Evolutionary conservation across 2,329 filamentous ascomycete genomes (phyloP).

Genomic region (Pezicula rhizophila): DNA sequence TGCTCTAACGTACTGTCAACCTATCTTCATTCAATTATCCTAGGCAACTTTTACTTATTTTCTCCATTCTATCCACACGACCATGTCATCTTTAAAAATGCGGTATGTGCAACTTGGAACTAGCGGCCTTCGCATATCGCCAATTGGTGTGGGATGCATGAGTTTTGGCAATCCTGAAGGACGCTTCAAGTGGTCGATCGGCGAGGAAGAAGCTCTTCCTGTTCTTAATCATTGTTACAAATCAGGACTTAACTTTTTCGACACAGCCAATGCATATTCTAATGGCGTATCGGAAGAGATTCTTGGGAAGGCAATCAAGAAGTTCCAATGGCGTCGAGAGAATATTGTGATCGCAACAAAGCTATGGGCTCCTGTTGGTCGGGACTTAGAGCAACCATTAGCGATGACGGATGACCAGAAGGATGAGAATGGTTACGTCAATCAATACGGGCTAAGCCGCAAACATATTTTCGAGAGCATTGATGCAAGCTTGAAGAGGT

Average conservation of each 20-base stretch:
- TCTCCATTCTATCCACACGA: no score
- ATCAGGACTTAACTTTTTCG: conserved; percentile 51
- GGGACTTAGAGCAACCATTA: conserved; percentile 53
- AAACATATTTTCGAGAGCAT: conserved; percentile 67
- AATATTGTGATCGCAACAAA: conserved; percentile 53
- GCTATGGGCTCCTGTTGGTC: conserved; percentile 37
- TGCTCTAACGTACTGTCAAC: no score
- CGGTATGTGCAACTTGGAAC: no score
- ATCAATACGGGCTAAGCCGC: conserved; percentile 40
- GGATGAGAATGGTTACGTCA: no score
- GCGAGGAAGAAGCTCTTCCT: no score
- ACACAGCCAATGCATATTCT: conserved; percentile 49
- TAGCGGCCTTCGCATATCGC: no score
- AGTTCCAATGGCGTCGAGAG: conserved; percentile 49
- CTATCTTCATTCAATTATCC: no score
- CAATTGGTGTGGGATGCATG: no score
- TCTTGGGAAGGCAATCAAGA: conserved; percentile 50
- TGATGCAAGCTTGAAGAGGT: conserved; percentile 49
- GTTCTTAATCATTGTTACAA: conserved; percentile 32
- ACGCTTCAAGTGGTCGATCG: no score
- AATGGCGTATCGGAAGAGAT: conserved; percentile 46
- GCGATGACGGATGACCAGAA: conserved; percentile 38
- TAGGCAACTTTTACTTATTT: no score
- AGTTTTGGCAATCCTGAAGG: no score
- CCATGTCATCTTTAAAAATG: no score